phyloP scores from a whole-genome alignment of 1,139 yeast genomes.

The Wickerhamomyces sp. region DNA sequence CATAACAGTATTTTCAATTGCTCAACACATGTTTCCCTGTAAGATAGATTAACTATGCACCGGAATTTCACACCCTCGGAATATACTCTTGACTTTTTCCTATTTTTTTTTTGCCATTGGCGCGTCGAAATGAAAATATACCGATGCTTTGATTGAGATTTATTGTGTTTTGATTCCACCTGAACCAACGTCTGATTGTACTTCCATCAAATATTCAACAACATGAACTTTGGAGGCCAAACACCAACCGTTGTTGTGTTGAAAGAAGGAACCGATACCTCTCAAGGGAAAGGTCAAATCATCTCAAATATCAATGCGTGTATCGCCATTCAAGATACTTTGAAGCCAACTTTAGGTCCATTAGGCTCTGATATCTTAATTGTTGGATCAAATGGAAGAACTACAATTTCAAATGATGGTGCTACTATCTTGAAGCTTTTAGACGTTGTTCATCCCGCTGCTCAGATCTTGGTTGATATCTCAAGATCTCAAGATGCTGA shows the following conservation, averaged over 20 bases:
- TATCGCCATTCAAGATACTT: slow-evolving; percentile 91
- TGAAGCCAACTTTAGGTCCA: slow-evolving; percentile 94
- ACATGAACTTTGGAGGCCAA: slow-evolving; percentile 84
- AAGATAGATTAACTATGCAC: background rate
- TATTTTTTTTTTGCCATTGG: background rate
- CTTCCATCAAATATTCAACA: background rate
- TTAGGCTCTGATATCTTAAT: slow-evolving; percentile 92
- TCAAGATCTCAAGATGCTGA: slow-evolving; percentile 98
- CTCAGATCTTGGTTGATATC: slow-evolving; percentile 89
- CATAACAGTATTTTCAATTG: too few relatives aligned
- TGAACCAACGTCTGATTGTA: background rate
- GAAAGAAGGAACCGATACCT: slow-evolving; percentile 95
- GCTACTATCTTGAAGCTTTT: slow-evolving; percentile 89
- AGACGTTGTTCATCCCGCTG: slow-evolving; percentile 98
- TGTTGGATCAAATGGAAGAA: slow-evolving; percentile 75
- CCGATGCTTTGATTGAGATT: background rate
- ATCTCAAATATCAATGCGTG: slow-evolving; percentile 95
- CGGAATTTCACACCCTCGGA: background rate
- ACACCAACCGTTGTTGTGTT: slow-evolving; percentile 96
- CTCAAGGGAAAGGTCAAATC: slow-evolving; percentile 95
- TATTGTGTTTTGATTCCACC: too few relatives aligned
- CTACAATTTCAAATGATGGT: slow-evolving; percentile 97
- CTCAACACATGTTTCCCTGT: too few relatives aligned
- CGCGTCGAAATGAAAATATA: background rate
- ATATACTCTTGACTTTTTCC: background rate